phyloP scores from a whole-genome alignment of 2,329 filamentous ascomycete genomes.

The Pezicula neosporulosa region DNA sequence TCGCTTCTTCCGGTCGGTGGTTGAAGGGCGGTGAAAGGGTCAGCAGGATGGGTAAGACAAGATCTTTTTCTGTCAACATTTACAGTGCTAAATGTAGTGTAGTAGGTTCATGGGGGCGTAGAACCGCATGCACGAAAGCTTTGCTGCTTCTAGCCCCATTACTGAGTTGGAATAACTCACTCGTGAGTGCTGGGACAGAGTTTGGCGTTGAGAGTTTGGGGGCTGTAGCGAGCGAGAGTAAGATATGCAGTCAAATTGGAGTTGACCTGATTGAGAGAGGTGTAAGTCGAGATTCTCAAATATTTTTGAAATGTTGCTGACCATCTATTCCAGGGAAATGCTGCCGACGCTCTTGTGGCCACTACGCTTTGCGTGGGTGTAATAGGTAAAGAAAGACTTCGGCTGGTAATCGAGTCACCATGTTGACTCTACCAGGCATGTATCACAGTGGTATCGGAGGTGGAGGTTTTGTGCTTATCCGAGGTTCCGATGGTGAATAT shows the following conservation, averaged over 20 bases:
- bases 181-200: constrained; percentile 65
- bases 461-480: constrained; percentile 85
- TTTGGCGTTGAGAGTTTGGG: constrained; percentile 25
- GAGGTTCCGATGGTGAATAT: constrained; percentile 68
- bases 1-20: too few relatives aligned
- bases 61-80: too few relatives aligned
- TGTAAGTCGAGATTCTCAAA: constrained; percentile 24
- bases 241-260: constrained; percentile 48
- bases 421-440: constrained; percentile 45
- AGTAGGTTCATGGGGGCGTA: too few relatives aligned
- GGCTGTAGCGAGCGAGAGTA: constrained; percentile 50
- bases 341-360: constrained; percentile 72
- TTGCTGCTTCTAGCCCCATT: too few relatives aligned
- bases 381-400: constrained; percentile 42
- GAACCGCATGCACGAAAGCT: too few relatives aligned
- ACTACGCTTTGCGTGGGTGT: constrained; percentile 75
- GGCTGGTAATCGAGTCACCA: background rate
- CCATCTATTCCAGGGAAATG: constrained; percentile 52
- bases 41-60: too few relatives aligned
- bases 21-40: too few relatives aligned
- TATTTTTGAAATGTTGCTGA: constrained; percentile 5
- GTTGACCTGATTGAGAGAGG: constrained; percentile 45
- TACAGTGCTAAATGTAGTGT: too few relatives aligned
- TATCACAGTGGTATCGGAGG: constrained; percentile 83
- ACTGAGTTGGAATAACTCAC: too few relatives aligned